These are phyloP conservation scores for Stromatinia cepivora DNA, from an alignment of 2,329 filamentous ascomycete species.

Conservation along the genomic window DNA sequence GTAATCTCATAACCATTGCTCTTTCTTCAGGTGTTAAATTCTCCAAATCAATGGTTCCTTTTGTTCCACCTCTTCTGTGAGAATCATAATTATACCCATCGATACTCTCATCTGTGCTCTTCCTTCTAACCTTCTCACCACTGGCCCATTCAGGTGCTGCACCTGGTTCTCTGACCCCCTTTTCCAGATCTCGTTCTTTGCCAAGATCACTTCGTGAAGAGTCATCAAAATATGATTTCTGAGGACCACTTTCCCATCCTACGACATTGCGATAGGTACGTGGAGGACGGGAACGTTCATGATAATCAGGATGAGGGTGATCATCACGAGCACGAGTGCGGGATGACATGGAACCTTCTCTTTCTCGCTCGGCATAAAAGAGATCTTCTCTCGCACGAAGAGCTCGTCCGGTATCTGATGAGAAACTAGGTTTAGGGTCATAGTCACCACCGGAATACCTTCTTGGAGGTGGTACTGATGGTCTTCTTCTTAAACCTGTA, in stretches of 20 bases:
- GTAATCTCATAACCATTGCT: constrained; percentile 47
- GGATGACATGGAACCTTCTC: constrained; percentile 13
- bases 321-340: constrained; percentile 13
- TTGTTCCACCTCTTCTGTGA: constrained; percentile 18
- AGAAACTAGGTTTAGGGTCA: constrained; percentile 14
- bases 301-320: constrained; percentile 31
- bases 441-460: constrained; percentile 18
- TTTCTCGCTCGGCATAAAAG: constrained; percentile 10
- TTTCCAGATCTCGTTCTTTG: constrained; percentile 31
- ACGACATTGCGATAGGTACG: constrained; percentile 34
- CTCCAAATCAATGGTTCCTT: constrained; percentile 43
- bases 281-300: constrained; percentile 36
- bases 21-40: constrained; percentile 45
- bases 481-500: constrained; percentile 16
- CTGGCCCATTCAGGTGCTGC: neutral
- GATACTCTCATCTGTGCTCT: constrained; percentile 30
- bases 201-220: constrained; percentile 18
- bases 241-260: constrained; percentile 20
- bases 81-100: constrained; percentile 36
- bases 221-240: constrained; percentile 35
- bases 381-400: constrained; percentile 18
- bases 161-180: neutral
- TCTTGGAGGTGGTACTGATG: constrained; percentile 11
- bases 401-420: constrained; percentile 5
- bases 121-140: constrained; percentile 24